Evolutionary conservation across 1,284 basidiomycete species (phyloP).

Genomic region (Omphalotus olearius): DNA sequence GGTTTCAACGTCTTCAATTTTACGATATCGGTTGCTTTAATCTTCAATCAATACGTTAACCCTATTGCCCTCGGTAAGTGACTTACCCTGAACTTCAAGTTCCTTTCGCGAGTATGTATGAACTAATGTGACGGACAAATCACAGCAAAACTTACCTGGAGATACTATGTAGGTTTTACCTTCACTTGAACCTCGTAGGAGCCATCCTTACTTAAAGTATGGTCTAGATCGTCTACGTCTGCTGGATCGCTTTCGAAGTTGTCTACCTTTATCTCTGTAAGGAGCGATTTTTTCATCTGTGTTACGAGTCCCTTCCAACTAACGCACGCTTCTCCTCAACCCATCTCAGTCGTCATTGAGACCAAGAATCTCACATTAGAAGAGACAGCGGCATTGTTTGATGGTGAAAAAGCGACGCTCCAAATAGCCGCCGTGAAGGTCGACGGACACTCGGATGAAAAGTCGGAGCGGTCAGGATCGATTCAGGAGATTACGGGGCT

Average conservation of each 20-base stretch:
- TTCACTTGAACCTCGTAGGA: too few species aligned
- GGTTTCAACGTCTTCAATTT: conserved; percentile 74
- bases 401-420: conserved; percentile 43
- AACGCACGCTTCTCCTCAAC: background rate
- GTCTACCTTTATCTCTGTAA: conserved; percentile 59
- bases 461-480: background rate
- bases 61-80: conserved; percentile 52
- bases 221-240: conserved; percentile 57
- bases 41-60: conserved; percentile 82
- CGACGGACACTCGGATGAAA: background rate
- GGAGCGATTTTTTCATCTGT: conserved; percentile 13
- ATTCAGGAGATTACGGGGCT: background rate
- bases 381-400: conserved; percentile 73
- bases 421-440: background rate
- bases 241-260: conserved; percentile 61
- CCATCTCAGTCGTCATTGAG: conserved; percentile 52
- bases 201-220: background rate
- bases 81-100: background rate
- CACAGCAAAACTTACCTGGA: conserved; percentile 55
- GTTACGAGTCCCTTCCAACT: background rate
- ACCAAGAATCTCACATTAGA: conserved; percentile 71
- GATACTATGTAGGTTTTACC: conserved; percentile 46
- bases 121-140: conserved; percentile 16
- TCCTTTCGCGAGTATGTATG: too few species aligned
- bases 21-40: conserved; percentile 58